A percentile compares a stretch with the other conserved stretches of the same genome.
Evolutionary conservation across 2,329 filamentous ascomycete species (phyloP).

Genomic region (Penicillium sp.): DNA sequence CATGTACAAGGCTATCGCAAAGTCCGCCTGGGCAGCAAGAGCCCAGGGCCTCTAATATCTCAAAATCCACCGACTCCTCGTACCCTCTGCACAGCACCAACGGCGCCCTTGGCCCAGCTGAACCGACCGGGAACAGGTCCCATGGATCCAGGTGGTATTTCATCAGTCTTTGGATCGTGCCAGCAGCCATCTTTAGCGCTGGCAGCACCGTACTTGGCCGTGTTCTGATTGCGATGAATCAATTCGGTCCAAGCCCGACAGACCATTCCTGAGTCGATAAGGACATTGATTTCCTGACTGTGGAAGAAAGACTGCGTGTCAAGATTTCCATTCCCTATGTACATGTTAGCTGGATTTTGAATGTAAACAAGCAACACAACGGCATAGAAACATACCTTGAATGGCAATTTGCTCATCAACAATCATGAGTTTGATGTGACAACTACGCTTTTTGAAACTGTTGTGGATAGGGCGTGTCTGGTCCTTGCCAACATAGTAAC

Average conservation of each 20-base stretch:
- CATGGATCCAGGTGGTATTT: constrained; percentile 52
- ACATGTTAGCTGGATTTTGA: not conserved
- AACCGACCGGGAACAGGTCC: constrained; percentile 58
- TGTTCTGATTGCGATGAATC: constrained; percentile 68
- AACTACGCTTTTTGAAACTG: constrained; percentile 65
- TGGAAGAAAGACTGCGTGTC: constrained; percentile 82
- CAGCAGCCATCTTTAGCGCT: constrained; percentile 62
- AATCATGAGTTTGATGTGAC: constrained; percentile 78
- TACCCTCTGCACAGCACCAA: constrained; percentile 61
- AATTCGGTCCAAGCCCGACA: constrained; percentile 66
- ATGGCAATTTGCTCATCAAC: constrained; percentile 69
- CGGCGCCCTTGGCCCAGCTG: constrained; percentile 59
- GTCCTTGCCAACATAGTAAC: constrained; percentile 75
- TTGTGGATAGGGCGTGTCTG: constrained; percentile 69
- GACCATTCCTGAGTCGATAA: constrained; percentile 66
- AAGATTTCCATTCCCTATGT: constrained; percentile 68
- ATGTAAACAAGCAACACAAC: too few species aligned
- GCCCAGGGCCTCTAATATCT: not conserved
- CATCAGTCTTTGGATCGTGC: constrained; percentile 55
- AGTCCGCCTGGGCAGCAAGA: not conserved
- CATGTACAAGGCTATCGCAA: too few species aligned
- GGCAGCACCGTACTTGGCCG: constrained; percentile 58
- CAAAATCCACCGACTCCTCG: constrained; percentile 59
- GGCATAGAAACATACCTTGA: constrained; percentile 47
- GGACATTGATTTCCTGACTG: constrained; percentile 74